A percentile compares a stretch with the other conserved stretches of the same genome.
Evolutionary conservation across 2,329 filamentous ascomycete species (phyloP).

Genomic region (Aspergillus pseudoterreus): DNA sequence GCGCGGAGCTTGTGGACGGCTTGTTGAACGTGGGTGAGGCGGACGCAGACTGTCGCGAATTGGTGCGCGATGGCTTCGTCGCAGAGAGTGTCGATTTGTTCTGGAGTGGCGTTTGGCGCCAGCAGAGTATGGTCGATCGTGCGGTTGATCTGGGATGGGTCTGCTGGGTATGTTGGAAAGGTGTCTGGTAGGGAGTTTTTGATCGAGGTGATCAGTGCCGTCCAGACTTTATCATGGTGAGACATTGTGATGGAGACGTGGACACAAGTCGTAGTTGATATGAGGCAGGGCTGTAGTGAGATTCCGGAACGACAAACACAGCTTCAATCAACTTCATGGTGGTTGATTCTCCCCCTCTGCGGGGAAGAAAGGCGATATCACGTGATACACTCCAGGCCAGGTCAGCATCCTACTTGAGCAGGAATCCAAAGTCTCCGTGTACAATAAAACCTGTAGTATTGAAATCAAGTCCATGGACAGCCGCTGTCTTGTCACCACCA

Average conservation of each 20-base stretch:
- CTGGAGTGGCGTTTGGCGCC: conserved; percentile 39
- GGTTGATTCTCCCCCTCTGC: conserved; percentile 4
- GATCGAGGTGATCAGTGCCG: conserved; percentile 23
- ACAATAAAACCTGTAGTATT: too few relatives aligned
- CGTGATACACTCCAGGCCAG: not conserved
- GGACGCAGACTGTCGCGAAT: conserved; percentile 54
- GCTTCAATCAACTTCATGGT: too few relatives aligned
- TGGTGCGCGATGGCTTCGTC: conserved; percentile 48
- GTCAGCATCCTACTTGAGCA: not conserved
- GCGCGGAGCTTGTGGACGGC: conserved; percentile 45
- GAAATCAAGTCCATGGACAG: too few relatives aligned
- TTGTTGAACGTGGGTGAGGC: conserved; percentile 49
- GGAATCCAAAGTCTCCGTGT: too few relatives aligned
- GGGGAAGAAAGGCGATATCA: conserved; percentile 6
- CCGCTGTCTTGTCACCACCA: not conserved
- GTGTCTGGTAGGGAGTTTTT: conserved; percentile 23
- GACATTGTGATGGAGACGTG: conserved; percentile 18
- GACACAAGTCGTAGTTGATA: conserved; percentile 14
- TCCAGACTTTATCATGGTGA: conserved; percentile 30
- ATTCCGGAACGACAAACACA: too few relatives aligned
- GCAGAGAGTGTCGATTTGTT: conserved; percentile 53
- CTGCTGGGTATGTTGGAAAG: conserved; percentile 20
- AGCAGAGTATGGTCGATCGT: conserved; percentile 45
- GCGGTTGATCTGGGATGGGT: conserved; percentile 26
- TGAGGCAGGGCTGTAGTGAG: not conserved